A percentile compares a stretch with the other conserved stretches of the same genome.
Conservation (phyloP, 2,329 filamentous ascomycete species). For the Trichophaea hybrida region DNA sequence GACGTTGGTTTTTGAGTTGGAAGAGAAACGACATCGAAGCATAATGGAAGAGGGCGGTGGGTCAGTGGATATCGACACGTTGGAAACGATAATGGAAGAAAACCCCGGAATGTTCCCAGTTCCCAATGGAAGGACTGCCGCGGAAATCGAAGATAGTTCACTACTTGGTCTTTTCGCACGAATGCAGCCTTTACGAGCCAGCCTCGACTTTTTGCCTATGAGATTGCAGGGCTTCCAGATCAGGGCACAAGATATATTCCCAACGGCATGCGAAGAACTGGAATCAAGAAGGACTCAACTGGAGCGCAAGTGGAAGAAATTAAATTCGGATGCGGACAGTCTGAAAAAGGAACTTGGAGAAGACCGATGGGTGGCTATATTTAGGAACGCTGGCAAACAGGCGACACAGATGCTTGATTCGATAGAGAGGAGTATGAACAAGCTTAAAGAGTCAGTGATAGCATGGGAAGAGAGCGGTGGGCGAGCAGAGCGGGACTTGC, state of each 20-base stretch:
- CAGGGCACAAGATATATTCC: constrained; percentile 64
- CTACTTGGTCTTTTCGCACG: constrained; percentile 81
- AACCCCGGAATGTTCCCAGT: constrained; percentile 41
- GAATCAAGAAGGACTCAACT: constrained; percentile 58
- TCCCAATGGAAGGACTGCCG: constrained; percentile 22
- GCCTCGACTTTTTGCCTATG: constrained; percentile 92
- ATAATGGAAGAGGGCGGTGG: constrained; percentile 46
- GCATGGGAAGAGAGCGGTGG: constrained; percentile 38
- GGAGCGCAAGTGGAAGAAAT: constrained; percentile 72
- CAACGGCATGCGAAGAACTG: constrained; percentile 79
- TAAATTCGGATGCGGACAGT: constrained; percentile 81
- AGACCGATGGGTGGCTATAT: constrained; percentile 90
- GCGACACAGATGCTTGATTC: constrained; percentile 96
- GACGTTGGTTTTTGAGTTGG: constrained; percentile 82
- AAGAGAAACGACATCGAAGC: constrained; percentile 78
- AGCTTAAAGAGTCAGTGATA: constrained; percentile 68
- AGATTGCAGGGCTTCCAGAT: constrained; percentile 71
- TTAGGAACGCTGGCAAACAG: constrained; percentile 62
- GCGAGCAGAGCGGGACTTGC: constrained; percentile 59
- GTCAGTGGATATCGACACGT: constrained; percentile 61
- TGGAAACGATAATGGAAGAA: constrained; percentile 89
- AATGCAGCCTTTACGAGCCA: constrained; percentile 86
- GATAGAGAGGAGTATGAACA: constrained; percentile 70
- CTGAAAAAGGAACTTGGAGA: constrained; percentile 82
- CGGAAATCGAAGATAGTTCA: constrained; percentile 56